Evolutionary conservation across 257 asterid species (phyloP), one percentile per base, ranked within the genome.

Genomic region (Linaria vulgaris): DNA sequence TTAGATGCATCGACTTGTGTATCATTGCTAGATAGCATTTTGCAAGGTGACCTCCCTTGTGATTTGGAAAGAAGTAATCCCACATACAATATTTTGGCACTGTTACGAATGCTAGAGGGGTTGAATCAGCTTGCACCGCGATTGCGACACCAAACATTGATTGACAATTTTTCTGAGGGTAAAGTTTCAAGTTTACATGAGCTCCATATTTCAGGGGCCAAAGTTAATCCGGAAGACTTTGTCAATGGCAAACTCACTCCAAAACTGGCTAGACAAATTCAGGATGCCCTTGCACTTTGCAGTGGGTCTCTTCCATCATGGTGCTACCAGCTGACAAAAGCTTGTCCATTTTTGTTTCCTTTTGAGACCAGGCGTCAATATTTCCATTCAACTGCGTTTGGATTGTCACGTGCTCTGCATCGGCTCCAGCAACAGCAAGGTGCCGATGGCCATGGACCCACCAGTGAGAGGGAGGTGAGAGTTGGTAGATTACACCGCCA

Each of bases 341-440:
- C 99, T 31, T 94, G 99, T 69, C 97, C 99, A 2, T 94, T 94
- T 76, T 72, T 94, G 78, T 94, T 94, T 69, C 96, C 99, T 27
- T 94, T 94, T 71, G 99, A 94, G 76, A 86, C 92, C n/a, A 79
- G 99, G 41, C 96, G 97, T 53, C 99, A 94, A 43, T 94, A 94
- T 72, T 94, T 94, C 80, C 88, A 94, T 72, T 90, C 99, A 57
- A 94, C 99, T 69, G 97, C 97, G 54, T 90, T 94, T 72, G 97
- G 97, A 48, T 79, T 94, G 79, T 88, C 97, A 6, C 95, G 97
- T 65, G 99, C 99, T 1, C 74, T 94, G 59, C 46, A 87, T 78
- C 87, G 99, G 66, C 97, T 94, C 59, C 99, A 94, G 73, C 96
- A 90, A 76, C 97, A 90, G 76, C 98, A 92, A 78, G 98, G 96